A percentile compares a stretch with the other conserved stretches of the same genome.
Conservation (phyloP, 495 filamentous ascomycete genomes). For the Talaromyces wortmannii region DNA sequence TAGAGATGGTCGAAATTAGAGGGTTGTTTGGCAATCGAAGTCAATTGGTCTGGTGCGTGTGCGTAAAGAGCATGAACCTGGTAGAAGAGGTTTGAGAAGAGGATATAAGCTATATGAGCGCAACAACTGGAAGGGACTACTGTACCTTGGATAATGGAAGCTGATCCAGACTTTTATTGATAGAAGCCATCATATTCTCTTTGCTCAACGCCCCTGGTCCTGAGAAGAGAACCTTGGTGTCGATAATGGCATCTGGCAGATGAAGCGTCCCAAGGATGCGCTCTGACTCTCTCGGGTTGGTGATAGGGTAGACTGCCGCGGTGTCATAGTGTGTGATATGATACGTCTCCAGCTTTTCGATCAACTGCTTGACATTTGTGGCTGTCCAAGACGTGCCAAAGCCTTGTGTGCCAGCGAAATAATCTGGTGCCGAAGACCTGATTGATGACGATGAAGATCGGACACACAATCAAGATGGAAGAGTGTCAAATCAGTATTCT, state of each 20-base stretch:
- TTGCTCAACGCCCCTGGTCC: conserved; percentile 3
- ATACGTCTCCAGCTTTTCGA: conserved; percentile 2
- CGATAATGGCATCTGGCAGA: conserved; percentile 6
- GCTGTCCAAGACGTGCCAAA: conserved; percentile 9
- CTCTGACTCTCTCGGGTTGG: conserved; percentile 8
- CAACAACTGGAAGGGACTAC: not conserved
- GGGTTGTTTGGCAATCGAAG: conserved; percentile 9
- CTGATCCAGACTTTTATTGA: conserved; percentile 5
- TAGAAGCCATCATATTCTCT: conserved; percentile 8
- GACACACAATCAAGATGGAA: not conserved
- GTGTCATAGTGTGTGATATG: conserved; percentile 11
- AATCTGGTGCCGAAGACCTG: conserved; percentile 2
- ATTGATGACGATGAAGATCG: not conserved
- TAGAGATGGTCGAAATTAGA: conserved; percentile 10
- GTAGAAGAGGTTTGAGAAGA: not conserved
- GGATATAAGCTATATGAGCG: not conserved
- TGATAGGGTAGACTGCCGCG: conserved; percentile 9
- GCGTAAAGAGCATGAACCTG: conserved; percentile 10
- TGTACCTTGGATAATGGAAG: conserved; percentile 6
- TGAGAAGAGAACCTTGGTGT: conserved; percentile 11
- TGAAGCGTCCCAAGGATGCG: conserved; percentile 2
- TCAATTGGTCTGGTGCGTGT: conserved; percentile 8
- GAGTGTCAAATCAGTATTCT: not conserved
- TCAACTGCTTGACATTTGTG: conserved; percentile 4
- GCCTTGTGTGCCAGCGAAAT: conserved; percentile 8